Evolutionary conservation across 352 stramenopile genomes (phyloP), one percentile per base, ranked within the genome.

Genomic region (Pythium folliculosum): DNA sequence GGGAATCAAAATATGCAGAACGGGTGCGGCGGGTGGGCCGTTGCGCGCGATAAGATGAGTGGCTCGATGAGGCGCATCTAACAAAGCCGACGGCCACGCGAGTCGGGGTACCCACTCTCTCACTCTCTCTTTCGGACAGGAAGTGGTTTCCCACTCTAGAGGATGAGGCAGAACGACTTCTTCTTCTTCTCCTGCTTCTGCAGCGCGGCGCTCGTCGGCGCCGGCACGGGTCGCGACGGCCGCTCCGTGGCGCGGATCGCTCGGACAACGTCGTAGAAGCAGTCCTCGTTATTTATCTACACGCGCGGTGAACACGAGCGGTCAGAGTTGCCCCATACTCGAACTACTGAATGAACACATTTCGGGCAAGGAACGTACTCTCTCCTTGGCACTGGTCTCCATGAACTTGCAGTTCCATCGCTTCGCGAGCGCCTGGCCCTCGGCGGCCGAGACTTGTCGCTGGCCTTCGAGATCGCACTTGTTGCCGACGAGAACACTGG

Each of bases 221-320:
- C 43, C 27, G 49, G 57, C 13, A 51, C 40, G 19, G 65, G 38
- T 63, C 61, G 60, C 35, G 67, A 73, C 22, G 88, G 84, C 37
- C 81, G 81, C 69, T 96, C 88, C 2, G 81, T 75, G 76, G 88
- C 91, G 60, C 88, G 83, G 70, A 96, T 96, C 70, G 92, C 88
- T 44, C 88, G 88, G 55, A 96, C 86, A 57, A 96, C 88, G 60
- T 96, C 78, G 78, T 92, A 96, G 71, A 96, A 96, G 64, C 88
- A 96, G 65, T 96, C 88, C 69, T 96, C 88, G 67, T 96, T 95
- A 56, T 89, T 84, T 90, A 94, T 92, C 82, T 92, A 53, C 60
- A 32, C 27, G 5, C 27, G 27, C 27, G 27, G 27, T 2, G 5
- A 32, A 32, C 27, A 32, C 27, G 27, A 6, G 5, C 3, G 5